Evolutionary conservation across 2,329 filamentous ascomycete species (phyloP).

Genomic region (Xylariaceae sp.): DNA sequence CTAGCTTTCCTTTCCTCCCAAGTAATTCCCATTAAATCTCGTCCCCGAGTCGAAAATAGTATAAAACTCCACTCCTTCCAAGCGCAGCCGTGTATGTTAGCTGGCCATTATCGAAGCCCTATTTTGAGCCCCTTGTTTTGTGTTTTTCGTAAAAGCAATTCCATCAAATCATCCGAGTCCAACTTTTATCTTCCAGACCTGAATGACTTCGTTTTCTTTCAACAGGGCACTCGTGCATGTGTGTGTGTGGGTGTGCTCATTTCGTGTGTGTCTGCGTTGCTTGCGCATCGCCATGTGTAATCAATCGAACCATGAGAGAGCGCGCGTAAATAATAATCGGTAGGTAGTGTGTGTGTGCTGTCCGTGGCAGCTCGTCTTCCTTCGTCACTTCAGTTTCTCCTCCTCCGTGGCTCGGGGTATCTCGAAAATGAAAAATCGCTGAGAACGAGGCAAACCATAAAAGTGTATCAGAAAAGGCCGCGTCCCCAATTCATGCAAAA

Average conservation of each 20-base stretch:
- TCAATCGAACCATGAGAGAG: neutral
- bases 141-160: slow-evolving; percentile 2
- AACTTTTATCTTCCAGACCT: slow-evolving; percentile 19
- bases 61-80: neutral
- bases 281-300: slow-evolving; percentile 19
- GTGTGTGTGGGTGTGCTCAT: slow-evolving; percentile 8
- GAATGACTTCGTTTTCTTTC: slow-evolving; percentile 9
- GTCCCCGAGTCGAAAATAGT: slow-evolving; percentile 2
- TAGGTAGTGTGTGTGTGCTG: slow-evolving; percentile 13
- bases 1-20: neutral
- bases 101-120: neutral
- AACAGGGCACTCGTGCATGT: slow-evolving; percentile 1
- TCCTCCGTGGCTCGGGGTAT: slow-evolving; percentile 29
- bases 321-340: neutral
- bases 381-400: slow-evolving; percentile 19
- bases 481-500: slow-evolving; percentile 26
- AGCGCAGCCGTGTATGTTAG: neutral
- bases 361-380: slow-evolving; percentile 20
- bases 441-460: slow-evolving; percentile 24
- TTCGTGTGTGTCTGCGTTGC: slow-evolving; percentile 14
- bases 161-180: slow-evolving; percentile 8
- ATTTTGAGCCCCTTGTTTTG: neutral
- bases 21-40: slow-evolving; percentile 6
- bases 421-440: slow-evolving; percentile 29
- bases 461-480: slow-evolving; percentile 23